phyloP scores from a whole-genome alignment of 2,329 filamentous ascomycete species.

The Trichoderma koningiopsis region DNA sequence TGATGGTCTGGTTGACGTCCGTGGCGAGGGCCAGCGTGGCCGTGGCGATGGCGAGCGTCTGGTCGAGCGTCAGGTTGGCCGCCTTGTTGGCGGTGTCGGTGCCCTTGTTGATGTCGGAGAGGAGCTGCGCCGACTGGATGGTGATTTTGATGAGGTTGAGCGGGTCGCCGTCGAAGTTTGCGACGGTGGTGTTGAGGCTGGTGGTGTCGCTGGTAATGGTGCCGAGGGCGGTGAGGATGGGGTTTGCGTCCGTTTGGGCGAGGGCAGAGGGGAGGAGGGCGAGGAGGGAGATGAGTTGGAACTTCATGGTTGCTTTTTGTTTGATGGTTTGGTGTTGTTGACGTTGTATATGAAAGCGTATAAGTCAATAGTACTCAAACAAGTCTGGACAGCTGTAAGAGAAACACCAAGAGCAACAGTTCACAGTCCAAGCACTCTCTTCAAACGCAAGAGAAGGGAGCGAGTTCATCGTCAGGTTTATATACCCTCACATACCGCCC shows the following conservation, averaged over 20 bases:
- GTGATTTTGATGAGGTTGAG: constrained; percentile 46
- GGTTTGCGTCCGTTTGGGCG: constrained; percentile 29
- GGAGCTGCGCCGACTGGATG: constrained; percentile 42
- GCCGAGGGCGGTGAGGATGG: constrained; percentile 41
- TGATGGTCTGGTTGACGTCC: constrained; percentile 44
- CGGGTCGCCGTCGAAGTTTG: constrained; percentile 43
- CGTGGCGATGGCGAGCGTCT: constrained; percentile 44
- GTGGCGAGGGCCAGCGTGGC: constrained; percentile 41
- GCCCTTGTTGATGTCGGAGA: constrained; percentile 44
- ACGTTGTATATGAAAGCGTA: neutral
- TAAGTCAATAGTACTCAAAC: neutral
- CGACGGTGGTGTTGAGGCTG: constrained; percentile 31
- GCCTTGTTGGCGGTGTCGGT: constrained; percentile 42
- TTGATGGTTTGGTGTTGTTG: constrained; percentile 13
- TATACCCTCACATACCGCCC: neutral
- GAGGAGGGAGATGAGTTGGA: constrained; percentile 31
- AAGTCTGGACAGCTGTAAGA: neutral
- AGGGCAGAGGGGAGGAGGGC: constrained; percentile 34
- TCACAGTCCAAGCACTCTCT: neutral
- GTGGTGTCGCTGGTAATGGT: constrained; percentile 39
- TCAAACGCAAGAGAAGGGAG: neutral
- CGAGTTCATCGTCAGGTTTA: neutral
- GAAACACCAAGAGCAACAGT: neutral
- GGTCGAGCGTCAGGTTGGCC: constrained; percentile 41
- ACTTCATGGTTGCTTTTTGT: constrained; percentile 23